Conservation (phyloP, 441 rosid genomes). For the Brassica hybrid region DNA sequence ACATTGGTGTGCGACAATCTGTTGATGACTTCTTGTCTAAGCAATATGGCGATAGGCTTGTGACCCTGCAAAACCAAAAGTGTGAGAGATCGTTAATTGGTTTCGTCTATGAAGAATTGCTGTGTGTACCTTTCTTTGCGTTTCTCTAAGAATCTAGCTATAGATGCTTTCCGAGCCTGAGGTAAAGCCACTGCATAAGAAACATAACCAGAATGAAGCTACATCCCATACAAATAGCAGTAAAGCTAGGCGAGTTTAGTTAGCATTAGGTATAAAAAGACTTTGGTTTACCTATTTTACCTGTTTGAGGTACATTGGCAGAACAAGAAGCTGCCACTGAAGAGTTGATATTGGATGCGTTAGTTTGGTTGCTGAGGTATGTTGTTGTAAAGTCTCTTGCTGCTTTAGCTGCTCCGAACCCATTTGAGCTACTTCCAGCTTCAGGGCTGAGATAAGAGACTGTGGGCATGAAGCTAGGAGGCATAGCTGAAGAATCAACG, state of each 20-base stretch:
- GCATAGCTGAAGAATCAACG: constrained; percentile 38
- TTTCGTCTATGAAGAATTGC: constrained; percentile 8
- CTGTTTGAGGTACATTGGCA: constrained; percentile 37
- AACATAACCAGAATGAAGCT: constrained; percentile 15
- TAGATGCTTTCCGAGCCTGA: constrained; percentile 68
- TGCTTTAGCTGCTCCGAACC: constrained; percentile 33
- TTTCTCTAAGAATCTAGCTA: constrained; percentile 73
- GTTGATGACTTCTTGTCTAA: constrained; percentile 49
- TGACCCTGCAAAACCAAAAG: constrained; percentile 47
- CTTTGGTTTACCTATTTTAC: constrained; percentile 24
- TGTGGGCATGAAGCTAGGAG: constrained; percentile 47
- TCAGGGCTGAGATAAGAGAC: constrained; percentile 46
- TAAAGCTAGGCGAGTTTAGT: neutral
- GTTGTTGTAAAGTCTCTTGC: constrained; percentile 42
- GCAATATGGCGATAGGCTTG: constrained; percentile 49
- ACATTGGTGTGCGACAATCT: constrained; percentile 45
- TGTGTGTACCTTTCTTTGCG: constrained; percentile 68
- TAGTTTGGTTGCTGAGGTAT: constrained; percentile 13
- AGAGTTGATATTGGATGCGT: constrained; percentile 24
- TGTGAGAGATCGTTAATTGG: neutral
- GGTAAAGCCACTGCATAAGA: constrained; percentile 61
- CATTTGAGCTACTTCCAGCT: constrained; percentile 47
- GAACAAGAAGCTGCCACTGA: neutral
- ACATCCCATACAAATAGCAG: neutral
- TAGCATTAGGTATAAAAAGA: constrained; percentile 1